Conservation (phyloP, 1,139 yeast species). For the Sugiyamaella grinbergsii region DNA sequence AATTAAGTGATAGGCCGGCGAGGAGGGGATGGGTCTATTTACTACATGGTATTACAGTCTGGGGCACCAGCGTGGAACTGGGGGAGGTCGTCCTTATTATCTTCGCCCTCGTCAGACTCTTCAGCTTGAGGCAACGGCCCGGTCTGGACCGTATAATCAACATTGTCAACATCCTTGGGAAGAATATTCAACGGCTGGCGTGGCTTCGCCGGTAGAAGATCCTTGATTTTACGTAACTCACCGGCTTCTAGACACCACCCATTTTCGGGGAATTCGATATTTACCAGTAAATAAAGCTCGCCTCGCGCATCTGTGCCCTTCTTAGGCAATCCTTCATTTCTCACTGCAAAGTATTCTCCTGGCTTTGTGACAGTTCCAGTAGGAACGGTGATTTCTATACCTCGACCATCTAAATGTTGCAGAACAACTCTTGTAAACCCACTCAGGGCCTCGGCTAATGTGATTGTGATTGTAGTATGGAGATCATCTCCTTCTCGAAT, state of each 20-base stretch:
- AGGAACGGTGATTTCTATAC: slow-evolving; percentile 63
- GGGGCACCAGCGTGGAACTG: slow-evolving; percentile 22
- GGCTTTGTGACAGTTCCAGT: slow-evolving; percentile 75
- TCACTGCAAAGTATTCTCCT: slow-evolving; percentile 64
- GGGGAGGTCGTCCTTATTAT: slow-evolving; percentile 20
- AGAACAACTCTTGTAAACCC: slow-evolving; percentile 72
- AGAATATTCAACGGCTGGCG: slow-evolving; percentile 20
- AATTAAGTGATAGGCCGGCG: no score
- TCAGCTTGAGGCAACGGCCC: slow-evolving; percentile 21
- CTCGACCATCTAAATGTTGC: slow-evolving; percentile 82
- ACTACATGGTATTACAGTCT: slow-evolving; percentile 34
- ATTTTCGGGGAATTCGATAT: slow-evolving; percentile 80
- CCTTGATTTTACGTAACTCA: slow-evolving; percentile 34
- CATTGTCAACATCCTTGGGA: slow-evolving; percentile 33
- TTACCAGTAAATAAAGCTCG: slow-evolving; percentile 69
- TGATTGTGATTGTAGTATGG: slow-evolving; percentile 58
- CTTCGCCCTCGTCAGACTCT: slow-evolving; percentile 22
- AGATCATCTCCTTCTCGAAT: slow-evolving; percentile 66
- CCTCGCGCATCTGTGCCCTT: slow-evolving; percentile 55
- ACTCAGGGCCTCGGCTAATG: slow-evolving; percentile 78
- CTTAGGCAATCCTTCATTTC: slow-evolving; percentile 86
- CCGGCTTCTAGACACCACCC: slow-evolving; percentile 39
- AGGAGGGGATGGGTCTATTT: not conserved
- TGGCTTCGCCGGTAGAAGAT: slow-evolving; percentile 34
- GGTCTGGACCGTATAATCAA: slow-evolving; percentile 26